Evolutionary conservation across 371 early-diverging fungal species (phyloP), one percentile per base, ranked within the genome.

Genomic region (Syncephalastrum sp.): DNA sequence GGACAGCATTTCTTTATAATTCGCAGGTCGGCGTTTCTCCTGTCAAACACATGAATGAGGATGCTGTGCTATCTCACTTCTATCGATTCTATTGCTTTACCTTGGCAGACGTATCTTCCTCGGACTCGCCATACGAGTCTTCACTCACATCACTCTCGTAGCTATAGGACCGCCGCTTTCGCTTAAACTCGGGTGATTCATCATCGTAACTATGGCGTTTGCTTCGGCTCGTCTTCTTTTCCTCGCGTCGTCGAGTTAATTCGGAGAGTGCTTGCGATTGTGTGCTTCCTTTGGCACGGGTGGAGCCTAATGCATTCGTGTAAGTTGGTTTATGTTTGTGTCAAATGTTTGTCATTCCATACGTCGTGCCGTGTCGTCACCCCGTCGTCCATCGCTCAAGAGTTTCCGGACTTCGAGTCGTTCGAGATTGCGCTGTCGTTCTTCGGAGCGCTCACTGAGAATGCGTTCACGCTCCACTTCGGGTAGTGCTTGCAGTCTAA

Each of bases 381-480:
- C 38, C 68, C 79, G 69, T 60, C 80, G 56, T 49, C 82, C 73
- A 67, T 82, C 69, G 33, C 80, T 84, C 23, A 84, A 49, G 23
- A 82, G 58, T 54, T 81, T 82, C 52, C 81, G 71, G 12, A 84
- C 79, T 70, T 84, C 81, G 48, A 81, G 67, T 44, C 82, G 75
- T 63, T 84, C 84, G 42, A 84, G 44, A 42, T 77, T 72, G 46
- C 78, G 67, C 21, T 77, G 78, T 68, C 84, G 70, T 67, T 82
- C 79, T 55, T 91, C 91, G 43, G 86, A 87, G 53, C 91, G 87
- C 51, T 91, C 91, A 47, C 83, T 77, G 29, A 91, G 67, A 65
- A 91, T 89, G 33, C 81, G 77, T 61, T 91, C 91, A 66, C 92
- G 82, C 53, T 91, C 89, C 5, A 90, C 82, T 71, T 91, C 91